Conservation (phyloP, 176 grass and related monocot genomes). For the Tillandsia fasciculata region DNA sequence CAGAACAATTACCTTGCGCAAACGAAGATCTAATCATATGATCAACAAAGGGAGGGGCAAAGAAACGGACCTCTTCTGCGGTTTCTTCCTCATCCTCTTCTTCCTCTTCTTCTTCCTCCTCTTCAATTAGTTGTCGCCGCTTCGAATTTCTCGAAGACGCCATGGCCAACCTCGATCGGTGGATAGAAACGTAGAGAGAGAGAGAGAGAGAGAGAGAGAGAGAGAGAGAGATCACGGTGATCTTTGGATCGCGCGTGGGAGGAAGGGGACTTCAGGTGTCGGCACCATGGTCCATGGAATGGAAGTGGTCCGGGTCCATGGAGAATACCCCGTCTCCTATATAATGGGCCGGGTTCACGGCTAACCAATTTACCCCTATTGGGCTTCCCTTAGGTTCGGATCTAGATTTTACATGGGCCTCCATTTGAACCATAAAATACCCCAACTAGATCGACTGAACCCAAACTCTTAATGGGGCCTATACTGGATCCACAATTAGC, state of each 20-base stretch:
- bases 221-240: neutral
- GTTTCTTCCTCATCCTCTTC: constrained; percentile 38
- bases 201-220: neutral
- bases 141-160: constrained; percentile 47
- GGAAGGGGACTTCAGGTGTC: constrained; percentile 6
- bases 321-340: too few species aligned
- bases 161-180: constrained; percentile 44
- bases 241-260: constrained; percentile 25
- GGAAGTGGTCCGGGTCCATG: too few species aligned
- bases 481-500: too few species aligned
- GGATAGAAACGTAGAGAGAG: neutral
- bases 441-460: too few species aligned
- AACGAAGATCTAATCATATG: neutral
- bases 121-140: constrained; percentile 46
- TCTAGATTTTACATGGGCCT: neutral
- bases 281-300: neutral
- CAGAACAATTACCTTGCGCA: neutral
- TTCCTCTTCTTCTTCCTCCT: constrained; percentile 23
- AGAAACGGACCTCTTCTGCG: constrained; percentile 42
- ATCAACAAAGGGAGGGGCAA: constrained; percentile 5
- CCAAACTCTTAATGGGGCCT: too few species aligned
- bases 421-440: too few species aligned
- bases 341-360: neutral
- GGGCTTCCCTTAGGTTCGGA: neutral
- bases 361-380: neutral